phyloP scores from a whole-genome alignment of 148 eudicot species.

The Oxyria digyna region DNA sequence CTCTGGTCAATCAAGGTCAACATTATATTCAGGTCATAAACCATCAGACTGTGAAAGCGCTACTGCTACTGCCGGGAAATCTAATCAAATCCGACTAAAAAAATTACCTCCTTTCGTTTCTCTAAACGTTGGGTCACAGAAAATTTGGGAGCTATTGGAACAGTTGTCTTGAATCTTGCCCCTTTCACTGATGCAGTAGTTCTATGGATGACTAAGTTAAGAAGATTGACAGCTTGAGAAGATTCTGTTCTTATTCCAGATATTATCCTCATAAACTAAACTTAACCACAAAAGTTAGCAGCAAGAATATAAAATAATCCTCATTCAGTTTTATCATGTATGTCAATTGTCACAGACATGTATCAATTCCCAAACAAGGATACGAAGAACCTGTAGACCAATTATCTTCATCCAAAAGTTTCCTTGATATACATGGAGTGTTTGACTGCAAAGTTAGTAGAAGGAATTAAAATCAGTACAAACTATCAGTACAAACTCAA shows the following conservation, averaged over 20 bases:
- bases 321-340: neutral
- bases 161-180: constrained; percentile 56
- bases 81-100: neutral
- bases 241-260: neutral
- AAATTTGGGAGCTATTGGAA: constrained; percentile 72
- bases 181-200: constrained; percentile 55
- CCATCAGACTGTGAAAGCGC: neutral
- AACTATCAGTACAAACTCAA: neutral
- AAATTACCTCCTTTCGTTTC: constrained; percentile 71
- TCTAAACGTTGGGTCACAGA: constrained; percentile 38
- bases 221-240: constrained; percentile 15
- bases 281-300: neutral
- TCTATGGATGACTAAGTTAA: constrained; percentile 37
- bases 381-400: constrained; percentile 9
- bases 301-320: neutral
- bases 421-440: constrained; percentile 10
- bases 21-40: neutral
- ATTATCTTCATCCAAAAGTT: constrained; percentile 9
- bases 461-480: neutral
- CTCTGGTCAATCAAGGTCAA: neutral
- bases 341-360: neutral
- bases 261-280: neutral
- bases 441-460: constrained; percentile 4
- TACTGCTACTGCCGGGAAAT: neutral
- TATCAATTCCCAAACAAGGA: neutral